Base-by-base conservation (phyloP, 2,329 filamentous ascomycete genomes). In the Colletotrichum navitas region DNA sequence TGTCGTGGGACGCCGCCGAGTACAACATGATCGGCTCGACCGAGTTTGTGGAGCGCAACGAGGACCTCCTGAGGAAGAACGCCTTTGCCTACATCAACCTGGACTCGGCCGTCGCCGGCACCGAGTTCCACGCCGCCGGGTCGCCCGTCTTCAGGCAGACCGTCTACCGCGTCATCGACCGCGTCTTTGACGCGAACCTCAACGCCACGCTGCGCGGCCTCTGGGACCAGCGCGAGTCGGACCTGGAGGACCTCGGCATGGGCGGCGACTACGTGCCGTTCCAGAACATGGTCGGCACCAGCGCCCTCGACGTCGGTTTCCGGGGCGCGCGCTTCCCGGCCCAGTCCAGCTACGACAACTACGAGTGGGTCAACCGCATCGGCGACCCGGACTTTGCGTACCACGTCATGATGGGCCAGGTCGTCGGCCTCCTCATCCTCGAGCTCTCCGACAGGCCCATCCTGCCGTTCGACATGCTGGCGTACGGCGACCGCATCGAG, bases 21-120 rank as follows among this genome's bases (percentile, higher is more conserved):
- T 98, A 97, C 84, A 98, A 98, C 81, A 84, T 96, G 56, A 93
- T 97, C 69, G 96, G 96, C 11, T 97, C 94, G 14, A 98, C 96
- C 1, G 96, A 99, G 80, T 95, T 93, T 77, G 96, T 99, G 56
- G 96, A 99, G 82, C 92, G 93, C 58, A 91, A 95, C 75, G 85
- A 94, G 36, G 90, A 95, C 0, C 80, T 84, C 3, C 86, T 99
- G 8, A 91, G 93, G 52, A 84, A 88, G 24, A 88, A 96, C 76
- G 95, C 89, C 0, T 90, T 94, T 74, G 95, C 93, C 12, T 99
- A 99, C 78, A 86, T 99, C 74, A 99, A 99, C 78, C 91, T 99
- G 51, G 95, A 95, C 79, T 89, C 91, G 1, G 95, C 92, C 43
- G 91, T 98, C 5, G 88, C 89, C 2, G 96, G 96, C 7, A 82